Evolutionary conservation across 2,329 filamentous ascomycete genomes (phyloP).

Genomic region (Nothophoma quercina): DNA sequence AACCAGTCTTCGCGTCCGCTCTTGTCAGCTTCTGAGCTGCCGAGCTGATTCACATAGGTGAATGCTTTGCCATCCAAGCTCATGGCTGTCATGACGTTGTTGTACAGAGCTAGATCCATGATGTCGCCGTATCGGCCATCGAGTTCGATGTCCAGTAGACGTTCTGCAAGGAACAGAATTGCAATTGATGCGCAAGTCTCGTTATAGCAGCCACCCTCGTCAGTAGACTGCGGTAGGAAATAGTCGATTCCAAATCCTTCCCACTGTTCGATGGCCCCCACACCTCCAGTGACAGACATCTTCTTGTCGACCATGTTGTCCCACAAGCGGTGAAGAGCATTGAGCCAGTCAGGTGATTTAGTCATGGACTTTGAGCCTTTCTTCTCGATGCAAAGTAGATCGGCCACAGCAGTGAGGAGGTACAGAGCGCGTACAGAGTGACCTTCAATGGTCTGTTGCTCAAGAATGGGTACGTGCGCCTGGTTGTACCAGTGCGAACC

Average conservation of each 20-base stretch:
- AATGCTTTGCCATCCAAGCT: conserved; percentile 64
- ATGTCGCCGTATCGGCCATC: conserved; percentile 64
- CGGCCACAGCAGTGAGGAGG: conserved; percentile 65
- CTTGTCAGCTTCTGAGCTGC: conserved; percentile 59
- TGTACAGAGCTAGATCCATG: conserved; percentile 69
- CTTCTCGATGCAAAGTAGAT: conserved; percentile 51
- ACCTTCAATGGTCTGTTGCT: conserved; percentile 64
- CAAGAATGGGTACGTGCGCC: conserved; percentile 62
- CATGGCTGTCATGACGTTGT: conserved; percentile 66
- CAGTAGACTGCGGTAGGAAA: conserved; percentile 63
- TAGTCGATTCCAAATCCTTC: conserved; percentile 68
- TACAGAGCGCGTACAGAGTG: conserved; percentile 69
- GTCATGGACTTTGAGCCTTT: conserved; percentile 38
- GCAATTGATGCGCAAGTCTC: conserved; percentile 61
- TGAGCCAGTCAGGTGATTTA: conserved; percentile 13
- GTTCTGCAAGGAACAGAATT: conserved; percentile 19
- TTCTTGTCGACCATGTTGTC: conserved; percentile 67
- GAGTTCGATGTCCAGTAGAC: conserved; percentile 53
- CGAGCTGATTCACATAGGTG: conserved; percentile 69
- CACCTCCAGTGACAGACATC: conserved; percentile 69
- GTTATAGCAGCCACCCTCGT: conserved; percentile 69
- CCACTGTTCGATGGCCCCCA: conserved; percentile 66
- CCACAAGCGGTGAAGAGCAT: conserved; percentile 61
- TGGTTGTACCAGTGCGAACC: conserved; percentile 61
- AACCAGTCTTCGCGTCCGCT: conserved; percentile 64